Percentiles rank a stretch among this genome's conserved stretches.
Conservation (phyloP, 164 flowering plant genomes). For the Stephania cephalantha region DNA sequence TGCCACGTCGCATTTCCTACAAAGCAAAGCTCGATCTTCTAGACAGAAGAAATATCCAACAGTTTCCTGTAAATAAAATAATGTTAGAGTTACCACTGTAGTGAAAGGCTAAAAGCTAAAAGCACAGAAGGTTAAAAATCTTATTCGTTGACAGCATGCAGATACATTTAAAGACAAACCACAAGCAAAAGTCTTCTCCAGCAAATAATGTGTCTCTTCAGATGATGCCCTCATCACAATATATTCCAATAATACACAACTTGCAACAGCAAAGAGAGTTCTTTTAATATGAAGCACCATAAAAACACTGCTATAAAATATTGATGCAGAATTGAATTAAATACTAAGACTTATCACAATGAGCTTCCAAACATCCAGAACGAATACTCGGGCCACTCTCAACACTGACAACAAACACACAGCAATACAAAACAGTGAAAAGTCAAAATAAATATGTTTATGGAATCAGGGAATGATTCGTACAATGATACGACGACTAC, state of each 20-base stretch:
- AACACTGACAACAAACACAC: background rate
- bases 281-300: background rate
- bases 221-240: too few species aligned
- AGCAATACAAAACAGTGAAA: background rate
- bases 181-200: background rate
- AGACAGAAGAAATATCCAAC: constrained; percentile 86
- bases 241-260: background rate
- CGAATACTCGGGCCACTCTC: background rate
- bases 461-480: background rate
- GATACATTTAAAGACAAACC: background rate
- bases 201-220: too few species aligned
- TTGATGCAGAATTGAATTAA: background rate
- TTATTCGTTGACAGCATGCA: background rate
- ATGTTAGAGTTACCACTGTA: too few species aligned
- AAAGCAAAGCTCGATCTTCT: constrained; percentile 88
- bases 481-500: background rate
- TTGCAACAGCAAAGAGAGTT: background rate
- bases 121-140: too few species aligned
- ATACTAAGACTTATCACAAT: too few species aligned
- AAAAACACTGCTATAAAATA: background rate
- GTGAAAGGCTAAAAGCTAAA: too few species aligned
- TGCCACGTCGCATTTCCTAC: constrained; percentile 82
- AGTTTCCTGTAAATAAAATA: constrained; percentile 48
- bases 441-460: background rate
- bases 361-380: background rate